Base-by-base conservation (phyloP, 495 filamentous ascomycete genomes). In the Neurospora africana region DNA sequence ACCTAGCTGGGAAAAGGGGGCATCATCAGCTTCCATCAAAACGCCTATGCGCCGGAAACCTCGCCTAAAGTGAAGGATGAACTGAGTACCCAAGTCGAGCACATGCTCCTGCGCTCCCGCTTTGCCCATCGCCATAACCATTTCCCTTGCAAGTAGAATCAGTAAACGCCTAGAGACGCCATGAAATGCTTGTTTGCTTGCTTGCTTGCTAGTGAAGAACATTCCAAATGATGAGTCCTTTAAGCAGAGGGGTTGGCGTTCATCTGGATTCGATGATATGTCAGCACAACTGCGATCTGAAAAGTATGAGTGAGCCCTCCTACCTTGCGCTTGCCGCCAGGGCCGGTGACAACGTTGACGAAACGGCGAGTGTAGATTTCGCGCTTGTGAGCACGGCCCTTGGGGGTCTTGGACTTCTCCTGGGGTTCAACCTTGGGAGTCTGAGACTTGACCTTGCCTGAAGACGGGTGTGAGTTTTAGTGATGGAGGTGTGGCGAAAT, bases 311-410 rank as follows among this genome's bases (percentile, higher is more conserved):
- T 30, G 19, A 21, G 27, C 68, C 71, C 72, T 69, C 72, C 72
- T 69, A 93, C 91, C 92, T 95, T 94, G 82, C 92, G 87, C 92
- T 95, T 95, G 81, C 92, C 92, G 82, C 93, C 93, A 27, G 43
- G 53, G 5, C 53, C 53, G 27, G 53, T 89, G 80, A 91, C 93
- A 78, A 95, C 92, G 84, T 95, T 95, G 74, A 95, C 92, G 87
- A 95, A 95, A 75, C 92, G 91, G 80, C 92, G 89, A 76, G 92
- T 95, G 85, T 95, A 95, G 76, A 85, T 85, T 76, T 94, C 88
- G 77, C 92, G 87, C 91, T 95, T 95, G 88, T 91, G 91, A 74
- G 92, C 92, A 78, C 92, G 91, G 79, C 92, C 92, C 87, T 94
- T 94, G 81, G 93, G 92, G 74, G 84, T 85, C 85, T 91, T 91